phyloP scores from a whole-genome alignment of 2,329 filamentous ascomycete species.

The Cladosporium sphaerospermum region DNA sequence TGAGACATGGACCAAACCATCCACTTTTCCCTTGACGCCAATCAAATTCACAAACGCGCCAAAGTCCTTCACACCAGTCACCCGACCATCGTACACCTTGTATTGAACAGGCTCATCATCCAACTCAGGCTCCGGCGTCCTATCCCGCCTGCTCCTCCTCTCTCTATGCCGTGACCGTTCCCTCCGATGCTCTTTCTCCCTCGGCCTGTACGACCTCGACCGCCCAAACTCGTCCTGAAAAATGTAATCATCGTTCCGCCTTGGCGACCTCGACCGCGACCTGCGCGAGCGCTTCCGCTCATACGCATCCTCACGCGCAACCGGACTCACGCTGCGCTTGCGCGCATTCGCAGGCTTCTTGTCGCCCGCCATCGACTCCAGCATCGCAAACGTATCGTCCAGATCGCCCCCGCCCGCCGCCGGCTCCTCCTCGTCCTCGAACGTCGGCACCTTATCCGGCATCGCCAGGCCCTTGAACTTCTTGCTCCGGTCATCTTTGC shows the following conservation, averaged over 20 bases:
- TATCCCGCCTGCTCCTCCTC: constrained; percentile 46
- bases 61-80: constrained; percentile 92
- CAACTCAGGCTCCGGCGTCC: constrained; percentile 63
- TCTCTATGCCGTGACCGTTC: constrained; percentile 31
- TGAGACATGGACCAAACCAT: constrained; percentile 90
- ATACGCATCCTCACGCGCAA: constrained; percentile 40
- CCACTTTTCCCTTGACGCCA: constrained; percentile 79
- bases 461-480: constrained; percentile 88
- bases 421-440: constrained; percentile 43
- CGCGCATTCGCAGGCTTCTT: constrained; percentile 44
- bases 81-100: constrained; percentile 85
- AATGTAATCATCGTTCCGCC: constrained; percentile 45
- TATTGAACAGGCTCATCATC: constrained; percentile 75
- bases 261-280: constrained; percentile 49
- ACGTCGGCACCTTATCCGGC: constrained; percentile 64
- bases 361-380: constrained; percentile 80
- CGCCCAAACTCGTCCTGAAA: constrained; percentile 56
- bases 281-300: constrained; percentile 31
- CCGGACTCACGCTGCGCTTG: constrained; percentile 57
- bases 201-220: constrained; percentile 37
- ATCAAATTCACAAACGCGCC: constrained; percentile 91
- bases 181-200: constrained; percentile 30
- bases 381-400: constrained; percentile 84
- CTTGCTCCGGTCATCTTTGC: constrained; percentile 64
- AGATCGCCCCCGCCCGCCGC: constrained; percentile 42